These are phyloP conservation scores for Discostella stelligeroides DNA, from an alignment of 108 stramenopile genomes.

Conservation along the genomic window DNA sequence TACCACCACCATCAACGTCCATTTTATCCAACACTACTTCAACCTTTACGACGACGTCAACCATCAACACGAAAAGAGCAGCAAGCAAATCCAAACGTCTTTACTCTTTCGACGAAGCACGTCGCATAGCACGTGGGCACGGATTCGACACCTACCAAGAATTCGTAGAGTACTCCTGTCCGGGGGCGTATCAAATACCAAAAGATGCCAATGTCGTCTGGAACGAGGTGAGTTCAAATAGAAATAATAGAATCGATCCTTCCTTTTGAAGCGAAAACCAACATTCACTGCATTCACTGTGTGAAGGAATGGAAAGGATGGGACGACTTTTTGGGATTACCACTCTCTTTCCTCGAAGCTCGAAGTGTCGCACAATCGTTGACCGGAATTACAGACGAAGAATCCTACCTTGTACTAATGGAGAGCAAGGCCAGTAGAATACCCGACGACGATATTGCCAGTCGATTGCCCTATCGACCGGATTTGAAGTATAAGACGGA, in stretches of 20 bases:
- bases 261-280: too few species aligned
- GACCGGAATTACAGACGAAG: conserved; percentile 40
- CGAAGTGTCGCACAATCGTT: conserved; percentile 47
- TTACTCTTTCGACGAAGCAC: conserved; percentile 66
- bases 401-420: conserved; percentile 55
- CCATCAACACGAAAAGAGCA: background rate
- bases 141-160: conserved; percentile 66
- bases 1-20: too few species aligned
- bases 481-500: conserved; percentile 67
- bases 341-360: conserved; percentile 33
- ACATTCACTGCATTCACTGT: too few species aligned
- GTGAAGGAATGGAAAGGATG: conserved; percentile 68
- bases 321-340: conserved; percentile 75
- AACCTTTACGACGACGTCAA: background rate
- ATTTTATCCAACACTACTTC: too few species aligned
- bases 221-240: conserved; percentile 42
- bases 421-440: conserved; percentile 41
- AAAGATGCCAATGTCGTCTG: conserved; percentile 76
- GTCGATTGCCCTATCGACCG: conserved; percentile 63
- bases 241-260: too few species aligned
- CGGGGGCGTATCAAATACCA: conserved; percentile 76
- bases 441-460: conserved; percentile 57
- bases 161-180: conserved; percentile 67
- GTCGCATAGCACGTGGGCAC: conserved; percentile 66
- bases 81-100: conserved; percentile 29